Evolutionary conservation across 148 eudicot species (phyloP).

Genomic region (Suaeda aralocaspica): DNA sequence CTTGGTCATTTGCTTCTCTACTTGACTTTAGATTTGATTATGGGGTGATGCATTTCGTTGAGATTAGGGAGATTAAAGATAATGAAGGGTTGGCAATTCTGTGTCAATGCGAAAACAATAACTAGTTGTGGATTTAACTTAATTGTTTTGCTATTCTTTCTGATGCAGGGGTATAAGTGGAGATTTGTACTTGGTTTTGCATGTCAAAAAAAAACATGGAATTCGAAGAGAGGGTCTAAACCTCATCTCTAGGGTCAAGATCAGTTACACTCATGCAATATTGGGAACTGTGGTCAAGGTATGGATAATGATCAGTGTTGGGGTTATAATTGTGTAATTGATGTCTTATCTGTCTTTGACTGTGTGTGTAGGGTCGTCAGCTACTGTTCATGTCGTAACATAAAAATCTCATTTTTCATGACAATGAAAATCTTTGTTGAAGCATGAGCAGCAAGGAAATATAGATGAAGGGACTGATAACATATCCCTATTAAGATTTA

Average conservation of each 20-base stretch:
- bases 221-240: constrained; percentile 73
- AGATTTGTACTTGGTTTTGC: constrained; percentile 68
- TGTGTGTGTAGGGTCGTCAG: neutral
- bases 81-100: neutral
- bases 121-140: constrained; percentile 2
- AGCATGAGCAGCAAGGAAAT: neutral
- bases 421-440: neutral
- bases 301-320: constrained; percentile 4
- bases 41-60: neutral
- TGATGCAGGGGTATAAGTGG: constrained; percentile 62
- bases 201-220: constrained; percentile 56
- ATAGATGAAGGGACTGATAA: neutral
- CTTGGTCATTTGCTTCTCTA: neutral
- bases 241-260: constrained; percentile 63
- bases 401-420: neutral
- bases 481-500: neutral
- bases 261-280: constrained; percentile 78
- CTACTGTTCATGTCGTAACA: neutral
- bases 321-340: neutral
- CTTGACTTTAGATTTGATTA: neutral
- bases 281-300: constrained; percentile 71
- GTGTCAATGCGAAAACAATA: neutral
- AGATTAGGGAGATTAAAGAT: constrained; percentile 5
- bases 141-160: constrained; percentile 1
- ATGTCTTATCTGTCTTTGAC: neutral